phyloP scores from a whole-genome alignment of 2,329 filamentous ascomycete species.

The Ceratocystis eucalypticola region DNA sequence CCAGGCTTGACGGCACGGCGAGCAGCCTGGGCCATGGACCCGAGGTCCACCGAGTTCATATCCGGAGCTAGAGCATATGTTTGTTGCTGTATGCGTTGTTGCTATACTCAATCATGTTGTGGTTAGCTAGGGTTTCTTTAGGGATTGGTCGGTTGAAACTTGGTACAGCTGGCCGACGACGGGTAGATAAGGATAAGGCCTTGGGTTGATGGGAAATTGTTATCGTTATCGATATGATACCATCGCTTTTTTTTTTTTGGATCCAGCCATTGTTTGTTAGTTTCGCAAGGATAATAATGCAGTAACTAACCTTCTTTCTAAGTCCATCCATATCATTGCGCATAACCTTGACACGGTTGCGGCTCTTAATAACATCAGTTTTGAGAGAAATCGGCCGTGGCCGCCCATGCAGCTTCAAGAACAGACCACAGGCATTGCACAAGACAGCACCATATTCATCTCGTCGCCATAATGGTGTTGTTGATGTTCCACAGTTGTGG shows the following conservation, averaged over 20 bases:
- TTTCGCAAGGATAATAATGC: not conserved
- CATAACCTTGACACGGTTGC: constrained; percentile 88
- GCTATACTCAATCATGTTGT: constrained; percentile 5
- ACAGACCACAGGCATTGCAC: constrained; percentile 96
- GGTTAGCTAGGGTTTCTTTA: not conserved
- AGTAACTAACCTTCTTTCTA: constrained; percentile 50
- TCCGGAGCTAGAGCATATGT: constrained; percentile 15
- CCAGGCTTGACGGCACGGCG: constrained; percentile 14
- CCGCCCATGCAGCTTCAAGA: constrained; percentile 90
- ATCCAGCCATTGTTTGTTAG: constrained; percentile 4
- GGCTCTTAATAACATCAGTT: constrained; percentile 98
- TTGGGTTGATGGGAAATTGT: not conserved
- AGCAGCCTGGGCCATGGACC: constrained; percentile 17
- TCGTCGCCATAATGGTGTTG: constrained; percentile 91
- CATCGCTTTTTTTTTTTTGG: not conserved
- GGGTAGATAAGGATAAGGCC: constrained; percentile 7
- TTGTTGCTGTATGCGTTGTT: constrained; percentile 18
- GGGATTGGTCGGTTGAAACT: not conserved
- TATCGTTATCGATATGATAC: constrained; percentile 16
- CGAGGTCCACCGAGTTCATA: constrained; percentile 17
- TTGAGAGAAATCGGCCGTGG: constrained; percentile 91
- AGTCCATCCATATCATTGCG: constrained; percentile 48
- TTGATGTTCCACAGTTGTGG: constrained; percentile 91
- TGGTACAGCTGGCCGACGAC: not conserved
- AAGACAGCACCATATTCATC: constrained; percentile 92